These are phyloP conservation scores for Penium margaritaceum DNA, from an alignment of 139 green algal genomes.

Conservation along the genomic window DNA sequence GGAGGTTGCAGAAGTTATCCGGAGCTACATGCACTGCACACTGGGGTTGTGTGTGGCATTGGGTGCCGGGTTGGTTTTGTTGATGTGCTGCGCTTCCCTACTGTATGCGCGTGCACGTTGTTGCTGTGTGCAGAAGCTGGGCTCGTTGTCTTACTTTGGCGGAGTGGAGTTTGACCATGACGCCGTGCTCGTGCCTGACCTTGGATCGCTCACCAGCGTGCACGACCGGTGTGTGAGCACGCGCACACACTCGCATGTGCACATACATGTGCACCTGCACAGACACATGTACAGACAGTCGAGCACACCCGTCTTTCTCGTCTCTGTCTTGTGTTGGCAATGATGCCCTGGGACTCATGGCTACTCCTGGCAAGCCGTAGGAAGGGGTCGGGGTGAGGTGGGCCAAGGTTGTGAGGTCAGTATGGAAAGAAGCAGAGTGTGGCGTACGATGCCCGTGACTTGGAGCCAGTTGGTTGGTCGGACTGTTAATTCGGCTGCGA, in stretches of 20 bases:
- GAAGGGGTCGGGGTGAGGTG: too few species aligned
- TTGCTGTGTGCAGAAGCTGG: conserved; percentile 38
- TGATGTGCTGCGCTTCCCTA: too few species aligned
- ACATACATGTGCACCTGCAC: background rate
- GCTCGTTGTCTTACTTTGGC: conserved; percentile 34
- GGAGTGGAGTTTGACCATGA: conserved; percentile 32
- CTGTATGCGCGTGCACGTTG: too few species aligned
- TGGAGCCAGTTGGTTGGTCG: too few species aligned
- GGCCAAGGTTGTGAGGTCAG: too few species aligned
- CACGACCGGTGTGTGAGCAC: conserved; percentile 26
- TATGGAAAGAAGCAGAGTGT: too few species aligned
- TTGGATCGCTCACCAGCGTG: conserved; percentile 33
- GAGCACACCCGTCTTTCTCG: conserved; percentile 1
- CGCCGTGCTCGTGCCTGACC: conserved; percentile 30
- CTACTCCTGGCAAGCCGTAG: background rate
- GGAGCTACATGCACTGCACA: too few species aligned
- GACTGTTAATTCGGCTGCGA: too few species aligned
- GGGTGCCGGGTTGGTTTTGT: too few species aligned
- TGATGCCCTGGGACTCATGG: background rate
- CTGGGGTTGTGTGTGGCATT: too few species aligned
- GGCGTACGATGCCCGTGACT: too few species aligned
- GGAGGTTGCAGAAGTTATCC: too few species aligned
- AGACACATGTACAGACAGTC: background rate
- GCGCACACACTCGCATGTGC: background rate
- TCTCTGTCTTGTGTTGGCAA: conserved; percentile 9